Evolutionary conservation across 495 filamentous ascomycete species (phyloP).

Genomic region (Neurospora sp.): DNA sequence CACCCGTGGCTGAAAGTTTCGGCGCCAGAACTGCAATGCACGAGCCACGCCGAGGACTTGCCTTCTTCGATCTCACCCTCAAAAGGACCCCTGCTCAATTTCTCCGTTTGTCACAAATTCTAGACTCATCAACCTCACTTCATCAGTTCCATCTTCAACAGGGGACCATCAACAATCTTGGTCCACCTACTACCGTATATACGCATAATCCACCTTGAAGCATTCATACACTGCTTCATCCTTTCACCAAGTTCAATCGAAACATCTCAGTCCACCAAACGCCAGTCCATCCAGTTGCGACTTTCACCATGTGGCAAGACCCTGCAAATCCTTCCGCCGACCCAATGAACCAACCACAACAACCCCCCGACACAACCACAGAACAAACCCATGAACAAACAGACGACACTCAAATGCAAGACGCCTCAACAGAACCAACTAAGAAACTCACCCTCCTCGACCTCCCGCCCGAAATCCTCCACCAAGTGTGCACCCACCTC

Average conservation of each 20-base stretch:
- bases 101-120: background rate
- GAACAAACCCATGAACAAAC: background rate
- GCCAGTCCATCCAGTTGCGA: background rate
- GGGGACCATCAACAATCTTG: background rate
- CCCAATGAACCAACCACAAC: background rate
- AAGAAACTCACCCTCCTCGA: background rate
- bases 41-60: background rate
- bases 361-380: background rate
- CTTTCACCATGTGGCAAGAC: background rate
- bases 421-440: background rate
- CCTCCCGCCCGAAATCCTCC: background rate
- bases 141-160: background rate
- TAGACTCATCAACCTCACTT: background rate
- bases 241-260: background rate
- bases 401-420: background rate
- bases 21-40: background rate
- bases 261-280: background rate
- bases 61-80: background rate
- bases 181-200: background rate
- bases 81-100: background rate
- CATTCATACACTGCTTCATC: background rate
- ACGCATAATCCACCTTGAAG: background rate
- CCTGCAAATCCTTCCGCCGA: background rate
- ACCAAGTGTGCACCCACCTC: background rate
- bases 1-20: background rate